Percentiles rank a stretch among this genome's conserved stretches.
These are phyloP conservation scores for Ceratocystis alfenasii DNA, from an alignment of 2,329 filamentous ascomycete genomes.

Conservation along the genomic window DNA sequence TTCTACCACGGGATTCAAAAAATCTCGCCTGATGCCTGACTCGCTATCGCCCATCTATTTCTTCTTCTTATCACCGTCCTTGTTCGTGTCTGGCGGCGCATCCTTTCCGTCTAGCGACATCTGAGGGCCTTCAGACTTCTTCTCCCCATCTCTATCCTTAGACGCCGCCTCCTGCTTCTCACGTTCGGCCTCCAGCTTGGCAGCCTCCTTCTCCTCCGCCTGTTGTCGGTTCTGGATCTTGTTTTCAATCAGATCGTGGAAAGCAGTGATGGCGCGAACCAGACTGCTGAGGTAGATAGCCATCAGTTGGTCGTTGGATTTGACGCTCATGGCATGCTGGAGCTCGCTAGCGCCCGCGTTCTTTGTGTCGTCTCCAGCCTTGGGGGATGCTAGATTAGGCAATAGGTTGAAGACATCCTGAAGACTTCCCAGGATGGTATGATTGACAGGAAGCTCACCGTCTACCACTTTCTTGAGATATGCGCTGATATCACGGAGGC, in stretches of 20 bases:
- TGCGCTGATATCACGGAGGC: slow-evolving; percentile 84
- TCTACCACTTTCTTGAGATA: slow-evolving; percentile 96
- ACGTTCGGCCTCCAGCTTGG: slow-evolving; percentile 57
- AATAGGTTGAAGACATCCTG: slow-evolving; percentile 98
- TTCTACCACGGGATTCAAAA: background rate
- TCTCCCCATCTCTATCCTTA: slow-evolving; percentile 30
- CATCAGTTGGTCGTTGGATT: slow-evolving; percentile 99
- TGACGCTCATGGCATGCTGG: slow-evolving; percentile 93
- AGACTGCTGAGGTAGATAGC: slow-evolving; percentile 93
- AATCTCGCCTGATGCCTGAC: no score
- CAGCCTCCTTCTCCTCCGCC: slow-evolving; percentile 86
- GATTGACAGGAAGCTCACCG: slow-evolving; percentile 85
- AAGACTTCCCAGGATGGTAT: slow-evolving; percentile 93
- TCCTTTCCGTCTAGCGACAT: slow-evolving; percentile 27
- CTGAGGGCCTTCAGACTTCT: slow-evolving; percentile 35
- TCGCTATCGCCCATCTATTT: slow-evolving; percentile 26
- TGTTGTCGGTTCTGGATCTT: slow-evolving; percentile 99
- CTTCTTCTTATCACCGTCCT: slow-evolving; percentile 43
- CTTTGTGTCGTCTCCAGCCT: slow-evolving; percentile 45
- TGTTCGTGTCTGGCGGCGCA: slow-evolving; percentile 45
- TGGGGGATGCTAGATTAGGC: slow-evolving; percentile 82
- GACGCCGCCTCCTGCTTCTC: slow-evolving; percentile 42
- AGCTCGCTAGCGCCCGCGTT: slow-evolving; percentile 60
- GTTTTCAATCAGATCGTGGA: slow-evolving; percentile 98
- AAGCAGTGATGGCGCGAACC: slow-evolving; percentile 94